Evolutionary conservation across 176 grass and related monocot genomes (phyloP), one percentile per base, ranked within the genome.

Genomic region (Typha latifolia): DNA sequence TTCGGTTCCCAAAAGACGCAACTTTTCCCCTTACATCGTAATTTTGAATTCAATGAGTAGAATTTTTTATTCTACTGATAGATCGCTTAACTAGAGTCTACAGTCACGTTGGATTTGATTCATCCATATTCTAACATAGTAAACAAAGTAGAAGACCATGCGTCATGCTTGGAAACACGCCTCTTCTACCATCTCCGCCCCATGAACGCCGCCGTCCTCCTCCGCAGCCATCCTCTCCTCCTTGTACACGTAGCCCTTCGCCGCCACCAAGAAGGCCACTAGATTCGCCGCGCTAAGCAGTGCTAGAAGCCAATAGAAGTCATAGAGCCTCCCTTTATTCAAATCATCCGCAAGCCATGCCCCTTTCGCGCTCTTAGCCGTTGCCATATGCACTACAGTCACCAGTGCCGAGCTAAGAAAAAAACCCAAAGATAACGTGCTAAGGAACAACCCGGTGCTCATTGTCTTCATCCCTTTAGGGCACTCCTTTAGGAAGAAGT

Each of bases 381-480:
- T 93, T 26, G 93, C 16, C 81, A 74, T 87, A 48, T 90, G 68
- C 7, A 99, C 86, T 61, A 99, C 78, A 74, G 53, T 83, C 10
- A 99, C 94, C 23, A 90, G 68, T 32, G 73, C 67, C 3, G 94
- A 93, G 84, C 94, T 99, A 32, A 99, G 64, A 81, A 99, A 99
- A 82, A 99, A 99, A 0, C 94, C 94, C 0, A 99, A 48, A 6
- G 94, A 85, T 15, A 87, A 83, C 0, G 89, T 99, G 89, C 94
- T 93, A 0, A 99, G 81, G 81, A 99, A 99, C 5, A 99, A 61
- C 5, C 94, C 94, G 13, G 94, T 93, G 81, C 94, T 99, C 89
- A 99, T 93, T 15, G 89, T 93, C 81, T 99, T 99, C 94, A 93
- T 99, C 50, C 94, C 94, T 63, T 90, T 99, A 29, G 94, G 94